Evolutionary conservation across 2,329 filamentous ascomycete species (phyloP), one percentile per base, ranked within the genome.

Genomic region (Alternaria ventricosa): DNA sequence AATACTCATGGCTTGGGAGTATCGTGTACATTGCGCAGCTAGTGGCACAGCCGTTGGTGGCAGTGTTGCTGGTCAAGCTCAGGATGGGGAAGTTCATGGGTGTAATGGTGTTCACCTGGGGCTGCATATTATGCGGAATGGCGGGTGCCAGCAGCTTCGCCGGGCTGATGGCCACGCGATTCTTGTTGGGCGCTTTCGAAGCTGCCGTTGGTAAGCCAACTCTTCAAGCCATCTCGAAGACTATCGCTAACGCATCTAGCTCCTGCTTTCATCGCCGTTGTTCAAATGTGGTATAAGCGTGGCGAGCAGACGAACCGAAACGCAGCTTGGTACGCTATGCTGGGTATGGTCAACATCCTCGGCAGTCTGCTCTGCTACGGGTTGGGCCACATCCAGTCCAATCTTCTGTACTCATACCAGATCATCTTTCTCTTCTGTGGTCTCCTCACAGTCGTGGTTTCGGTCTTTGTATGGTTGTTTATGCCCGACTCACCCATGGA

Each of bases 151-250:
- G 81, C 47, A 88, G 85, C 74, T 92, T 92, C 69, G 78, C 80
- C 0, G 85, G 87, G 1, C 82, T 92, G 1, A 82, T 90, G n/a
- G 79, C 83, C 0, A 86, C 90, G 3, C 85, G 90, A 6, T 90
- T 87, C 1, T 78, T 92, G 9, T 84, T 92, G 5, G 90, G 90
- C 55, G 85, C 90, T 55, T 92, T 92, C 70, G 90, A 92, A 76
- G 86, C 89, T 0, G 87, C 86, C 50, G 80, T 83, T 33, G 75
- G 74, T 73, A 64, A 66, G 75, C 66, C 11, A 30, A 50, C 36
- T n/a, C 7, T 41, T 22, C 11, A 28, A 25, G 12, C 8, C 36
- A 8, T 9, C 7, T 11, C 20, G 8, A 22, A 25, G 5, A 18
- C 8, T n/a, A 4, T 5, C 22, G 9, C 36, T 68, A 28, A 69